Percentiles rank a stretch among this genome's conserved stretches.
Evolutionary conservation across 2,329 filamentous ascomycete species (phyloP).

Genomic region (Neoascochyta sp.): DNA sequence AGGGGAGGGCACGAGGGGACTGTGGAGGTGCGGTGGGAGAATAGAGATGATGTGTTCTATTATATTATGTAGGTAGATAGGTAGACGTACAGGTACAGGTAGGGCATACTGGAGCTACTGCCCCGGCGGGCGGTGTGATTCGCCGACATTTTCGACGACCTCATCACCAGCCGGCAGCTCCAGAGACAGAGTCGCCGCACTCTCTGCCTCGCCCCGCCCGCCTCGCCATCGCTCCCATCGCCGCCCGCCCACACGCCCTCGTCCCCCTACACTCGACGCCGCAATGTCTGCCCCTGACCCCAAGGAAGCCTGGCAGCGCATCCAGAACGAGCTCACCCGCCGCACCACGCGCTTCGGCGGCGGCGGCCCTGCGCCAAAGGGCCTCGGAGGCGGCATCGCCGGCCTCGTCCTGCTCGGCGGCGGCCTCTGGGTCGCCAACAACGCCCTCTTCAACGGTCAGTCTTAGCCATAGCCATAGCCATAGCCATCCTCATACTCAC

Average conservation of each 20-base stretch:
- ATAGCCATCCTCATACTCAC: too few relatives aligned
- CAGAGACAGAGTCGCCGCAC: too few relatives aligned
- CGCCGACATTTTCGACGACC: slow-evolving; percentile 27
- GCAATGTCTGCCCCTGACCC: slow-evolving; percentile 50
- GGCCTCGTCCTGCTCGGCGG: slow-evolving; percentile 54
- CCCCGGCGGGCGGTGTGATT: too few relatives aligned
- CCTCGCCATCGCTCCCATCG: slow-evolving; percentile 12
- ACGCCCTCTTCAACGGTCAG: slow-evolving; percentile 66
- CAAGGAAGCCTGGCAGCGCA: slow-evolving; percentile 62
- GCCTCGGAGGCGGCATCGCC: slow-evolving; percentile 54
- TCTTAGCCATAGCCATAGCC: slow-evolving; percentile 1
- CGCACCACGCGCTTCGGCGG: slow-evolving; percentile 46
- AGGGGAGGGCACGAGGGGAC: too few relatives aligned
- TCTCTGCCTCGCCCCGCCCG: slow-evolving; percentile 1
- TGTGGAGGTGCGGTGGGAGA: too few relatives aligned
- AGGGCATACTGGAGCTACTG: too few relatives aligned
- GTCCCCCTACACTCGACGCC: slow-evolving; percentile 30
- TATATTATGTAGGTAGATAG: too few relatives aligned
- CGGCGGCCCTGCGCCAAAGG: slow-evolving; percentile 48
- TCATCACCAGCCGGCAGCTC: slow-evolving; percentile 29
- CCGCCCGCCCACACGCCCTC: slow-evolving; percentile 32
- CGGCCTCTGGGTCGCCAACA: slow-evolving; percentile 55
- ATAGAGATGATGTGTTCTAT: too few relatives aligned
- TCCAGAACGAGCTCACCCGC: slow-evolving; percentile 59
- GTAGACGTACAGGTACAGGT: too few relatives aligned